Evolutionary conservation across 2,329 filamentous ascomycete genomes (phyloP).

Genomic region (Orbilia blumenaviensis): DNA sequence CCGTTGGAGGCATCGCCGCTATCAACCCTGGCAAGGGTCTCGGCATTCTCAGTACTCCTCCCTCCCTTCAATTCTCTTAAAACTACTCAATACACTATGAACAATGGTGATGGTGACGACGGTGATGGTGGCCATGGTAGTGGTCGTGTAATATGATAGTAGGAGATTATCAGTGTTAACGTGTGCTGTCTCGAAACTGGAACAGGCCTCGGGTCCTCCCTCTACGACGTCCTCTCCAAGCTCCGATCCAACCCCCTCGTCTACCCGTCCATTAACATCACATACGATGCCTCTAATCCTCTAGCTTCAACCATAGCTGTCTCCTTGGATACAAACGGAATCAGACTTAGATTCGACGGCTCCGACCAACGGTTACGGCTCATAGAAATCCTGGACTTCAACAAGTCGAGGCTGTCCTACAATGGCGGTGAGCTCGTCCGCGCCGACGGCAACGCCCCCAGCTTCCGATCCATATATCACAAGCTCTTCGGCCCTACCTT

Average conservation of each 20-base stretch:
- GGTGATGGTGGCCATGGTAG: not conserved
- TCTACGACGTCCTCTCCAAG: conserved; percentile 87
- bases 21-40: conserved; percentile 73
- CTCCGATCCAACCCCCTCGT: conserved; percentile 87
- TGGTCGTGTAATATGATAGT: not conserved
- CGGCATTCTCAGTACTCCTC: conserved; percentile 67
- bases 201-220: conserved; percentile 83
- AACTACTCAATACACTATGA: too few relatives aligned
- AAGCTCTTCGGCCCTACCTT: conserved; percentile 93
- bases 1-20: conserved; percentile 63
- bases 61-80: not conserved
- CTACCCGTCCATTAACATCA: conserved; percentile 78
- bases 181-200: too few relatives aligned
- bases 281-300: conserved; percentile 66
- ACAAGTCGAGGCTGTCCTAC: conserved; percentile 82
- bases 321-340: conserved; percentile 80
- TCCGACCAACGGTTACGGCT: conserved; percentile 89
- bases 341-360: conserved; percentile 91
- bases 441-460: conserved; percentile 67
- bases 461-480: conserved; percentile 89
- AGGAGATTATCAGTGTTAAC: conserved; percentile 13
- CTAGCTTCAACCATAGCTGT: conserved; percentile 66
- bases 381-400: conserved; percentile 90
- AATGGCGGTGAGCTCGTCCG: conserved; percentile 74
- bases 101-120: too few relatives aligned